Evolutionary conservation across 768 basidiomycete species (phyloP).

Genomic region (Amanita rubescens): DNA sequence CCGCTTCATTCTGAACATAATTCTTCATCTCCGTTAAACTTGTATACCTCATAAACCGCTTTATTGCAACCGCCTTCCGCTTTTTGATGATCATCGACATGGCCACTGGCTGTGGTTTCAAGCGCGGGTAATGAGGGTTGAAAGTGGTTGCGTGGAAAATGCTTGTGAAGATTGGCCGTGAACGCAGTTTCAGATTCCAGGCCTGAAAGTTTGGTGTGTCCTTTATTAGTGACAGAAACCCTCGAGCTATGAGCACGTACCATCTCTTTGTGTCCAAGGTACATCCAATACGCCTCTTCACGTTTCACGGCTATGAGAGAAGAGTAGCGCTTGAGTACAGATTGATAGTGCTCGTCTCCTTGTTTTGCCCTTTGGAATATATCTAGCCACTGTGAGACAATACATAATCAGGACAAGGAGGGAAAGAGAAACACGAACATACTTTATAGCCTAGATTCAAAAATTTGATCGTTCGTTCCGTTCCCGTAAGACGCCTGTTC

Average conservation of each 20-base stretch:
- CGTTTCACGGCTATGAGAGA: slow-evolving; percentile 44
- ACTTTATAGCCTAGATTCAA: slow-evolving; percentile 55
- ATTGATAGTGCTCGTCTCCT: slow-evolving; percentile 41
- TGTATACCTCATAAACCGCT: slow-evolving; percentile 31
- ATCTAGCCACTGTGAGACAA: slow-evolving; percentile 45
- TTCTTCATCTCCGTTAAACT: slow-evolving; percentile 22
- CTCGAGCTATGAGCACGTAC: slow-evolving; percentile 28
- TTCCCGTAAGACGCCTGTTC: slow-evolving; percentile 47
- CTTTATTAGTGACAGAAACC: neutral
- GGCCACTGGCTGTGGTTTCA: slow-evolving; percentile 72
- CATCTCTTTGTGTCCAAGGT: slow-evolving; percentile 40
- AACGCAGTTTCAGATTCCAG: slow-evolving; percentile 45
- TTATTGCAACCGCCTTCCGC: slow-evolving; percentile 29
- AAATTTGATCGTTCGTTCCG: slow-evolving; percentile 35
- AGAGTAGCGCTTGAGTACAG: slow-evolving; percentile 50
- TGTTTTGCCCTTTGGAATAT: slow-evolving; percentile 43
- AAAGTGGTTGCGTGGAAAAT: slow-evolving; percentile 56
- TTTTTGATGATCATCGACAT: slow-evolving; percentile 63
- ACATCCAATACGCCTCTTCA: slow-evolving; percentile 41
- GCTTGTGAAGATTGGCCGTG: slow-evolving; percentile 67
- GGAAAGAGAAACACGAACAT: slow-evolving; percentile 14
- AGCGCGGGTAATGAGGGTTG: slow-evolving; percentile 68
- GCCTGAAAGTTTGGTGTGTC: slow-evolving; percentile 30
- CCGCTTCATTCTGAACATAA: slow-evolving; percentile 27
- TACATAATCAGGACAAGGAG: neutral